Evolutionary conservation across 129 eudicot species (phyloP), one percentile per base, ranked within the genome.

Genomic region (Helichrysum umbraculigerum): DNA sequence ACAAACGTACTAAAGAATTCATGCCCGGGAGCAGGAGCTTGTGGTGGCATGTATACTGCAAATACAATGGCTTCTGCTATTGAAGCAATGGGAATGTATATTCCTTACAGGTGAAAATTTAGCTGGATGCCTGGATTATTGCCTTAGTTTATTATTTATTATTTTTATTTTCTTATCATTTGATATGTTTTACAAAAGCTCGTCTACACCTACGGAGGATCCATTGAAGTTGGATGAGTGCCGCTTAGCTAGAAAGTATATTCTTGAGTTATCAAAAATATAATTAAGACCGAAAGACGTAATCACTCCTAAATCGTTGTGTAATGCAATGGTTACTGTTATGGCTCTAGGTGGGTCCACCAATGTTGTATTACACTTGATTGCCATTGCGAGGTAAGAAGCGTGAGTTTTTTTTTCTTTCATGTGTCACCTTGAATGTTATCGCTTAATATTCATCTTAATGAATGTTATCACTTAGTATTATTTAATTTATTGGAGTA

Each of bases 11-110:
- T 95, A 41, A 89, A 91, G 28, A 86, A 91, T 86, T 91, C 99
- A 20, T 95, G 97, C 70, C 99, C 99, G 35, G 97, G 99, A 57
- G 99, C 99, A 2, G 97, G 99, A 82, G 99, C 99, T 63, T 95
- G n/a, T n/a, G n/a, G n/a, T n/a, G n/a, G n/a, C n/a, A n/a, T n/a
- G n/a, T n/a, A n/a, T n/a, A n/a, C n/a, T 20, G 60, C 51, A 44
- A 69, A 44, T 22, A 39, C 72, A 11, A 68, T 66, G 99, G 97
- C 99, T 42, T 91, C 91, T 30, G 99, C 99, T 25, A 95, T 95
- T 69, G 99, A 95, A 72, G 90, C 97, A 70, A 74, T 95, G 97
- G 99, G 99, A 68, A 95, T 95, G 99, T 87, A 95, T 74, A 85
- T 95, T 78, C 99, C 99, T 78, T 88, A 86, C 89, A 95, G 99